phyloP scores from a whole-genome alignment of 805 yeast genomes.

The Pichia insulana region DNA sequence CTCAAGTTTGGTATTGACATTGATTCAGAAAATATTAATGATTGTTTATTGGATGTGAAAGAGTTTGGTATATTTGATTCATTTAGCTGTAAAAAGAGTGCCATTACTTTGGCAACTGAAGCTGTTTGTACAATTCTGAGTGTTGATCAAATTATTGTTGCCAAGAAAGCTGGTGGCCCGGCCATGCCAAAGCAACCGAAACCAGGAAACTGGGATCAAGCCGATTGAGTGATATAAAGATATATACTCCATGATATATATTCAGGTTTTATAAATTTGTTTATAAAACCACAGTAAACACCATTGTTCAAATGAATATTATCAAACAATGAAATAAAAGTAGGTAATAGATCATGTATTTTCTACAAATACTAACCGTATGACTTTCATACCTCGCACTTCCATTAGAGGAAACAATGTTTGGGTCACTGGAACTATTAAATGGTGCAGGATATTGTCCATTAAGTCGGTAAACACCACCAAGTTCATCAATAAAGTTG shows the following conservation, averaged over 20 bases:
- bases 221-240: slow-evolving; percentile 39
- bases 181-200: slow-evolving; percentile 75
- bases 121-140: slow-evolving; percentile 86
- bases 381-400: too few species aligned
- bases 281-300: not conserved
- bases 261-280: not conserved
- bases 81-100: slow-evolving; percentile 71
- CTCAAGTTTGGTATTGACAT: slow-evolving; percentile 60
- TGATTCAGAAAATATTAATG: slow-evolving; percentile 52
- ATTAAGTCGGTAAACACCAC: slow-evolving; percentile 14
- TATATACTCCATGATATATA: not conserved
- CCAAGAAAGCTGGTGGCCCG: slow-evolving; percentile 98
- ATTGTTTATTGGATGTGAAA: slow-evolving; percentile 65
- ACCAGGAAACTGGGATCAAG: slow-evolving; percentile 96
- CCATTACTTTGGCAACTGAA: slow-evolving; percentile 89
- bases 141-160: slow-evolving; percentile 97
- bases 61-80: slow-evolving; percentile 71
- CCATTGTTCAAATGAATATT: not conserved
- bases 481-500: slow-evolving; percentile 37
- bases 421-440: not conserved
- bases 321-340: not conserved
- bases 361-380: too few species aligned
- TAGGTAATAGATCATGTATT: not conserved
- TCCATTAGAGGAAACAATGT: not conserved
- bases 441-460: too few species aligned